Conservation (phyloP, 2,329 filamentous ascomycete species). For the Zymoseptoria crescenta region DNA sequence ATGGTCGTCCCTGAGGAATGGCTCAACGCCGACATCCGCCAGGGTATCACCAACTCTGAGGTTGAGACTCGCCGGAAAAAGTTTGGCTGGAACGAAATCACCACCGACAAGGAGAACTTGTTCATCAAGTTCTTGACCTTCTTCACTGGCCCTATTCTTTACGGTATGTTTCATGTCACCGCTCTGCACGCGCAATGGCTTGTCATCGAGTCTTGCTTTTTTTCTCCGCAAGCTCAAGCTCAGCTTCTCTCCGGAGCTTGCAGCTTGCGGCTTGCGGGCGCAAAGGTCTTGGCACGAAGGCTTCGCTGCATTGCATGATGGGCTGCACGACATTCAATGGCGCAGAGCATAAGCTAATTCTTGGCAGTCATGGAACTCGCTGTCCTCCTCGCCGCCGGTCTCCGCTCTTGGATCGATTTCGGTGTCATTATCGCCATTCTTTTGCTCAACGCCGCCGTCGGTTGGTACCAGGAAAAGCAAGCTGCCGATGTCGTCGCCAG, state of each 20-base stretch:
- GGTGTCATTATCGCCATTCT: conserved; percentile 72
- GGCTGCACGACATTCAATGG: conserved; percentile 6
- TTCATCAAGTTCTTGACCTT: conserved; percentile 67
- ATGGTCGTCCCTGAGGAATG: conserved; percentile 55
- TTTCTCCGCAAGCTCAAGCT: conserved; percentile 13
- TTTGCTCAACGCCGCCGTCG: conserved; percentile 65
- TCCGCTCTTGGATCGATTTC: conserved; percentile 68
- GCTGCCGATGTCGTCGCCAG: conserved; percentile 67
- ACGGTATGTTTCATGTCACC: conserved; percentile 48
- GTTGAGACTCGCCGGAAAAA: conserved; percentile 59
- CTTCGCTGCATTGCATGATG: conserved; percentile 1
- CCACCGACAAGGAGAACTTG: conserved; percentile 67
- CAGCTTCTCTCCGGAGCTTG: conserved; percentile 14
- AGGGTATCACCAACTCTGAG: conserved; percentile 52
- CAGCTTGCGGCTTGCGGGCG: conserved; percentile 20
- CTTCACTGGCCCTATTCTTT: conserved; percentile 69
- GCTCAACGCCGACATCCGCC: conserved; percentile 59
- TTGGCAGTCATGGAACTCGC: conserved; percentile 65
- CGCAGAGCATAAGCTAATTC: conserved; percentile 15
- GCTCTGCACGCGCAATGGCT: conserved; percentile 19
- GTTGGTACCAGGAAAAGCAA: conserved; percentile 77
- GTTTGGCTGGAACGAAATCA: conserved; percentile 63
- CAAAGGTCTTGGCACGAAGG: conserved; percentile 18
- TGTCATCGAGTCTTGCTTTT: conserved; percentile 7
- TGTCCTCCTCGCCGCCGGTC: conserved; percentile 64